phyloP scores from a whole-genome alignment of 345 rosid genomes.

The Jatropha curcas region DNA sequence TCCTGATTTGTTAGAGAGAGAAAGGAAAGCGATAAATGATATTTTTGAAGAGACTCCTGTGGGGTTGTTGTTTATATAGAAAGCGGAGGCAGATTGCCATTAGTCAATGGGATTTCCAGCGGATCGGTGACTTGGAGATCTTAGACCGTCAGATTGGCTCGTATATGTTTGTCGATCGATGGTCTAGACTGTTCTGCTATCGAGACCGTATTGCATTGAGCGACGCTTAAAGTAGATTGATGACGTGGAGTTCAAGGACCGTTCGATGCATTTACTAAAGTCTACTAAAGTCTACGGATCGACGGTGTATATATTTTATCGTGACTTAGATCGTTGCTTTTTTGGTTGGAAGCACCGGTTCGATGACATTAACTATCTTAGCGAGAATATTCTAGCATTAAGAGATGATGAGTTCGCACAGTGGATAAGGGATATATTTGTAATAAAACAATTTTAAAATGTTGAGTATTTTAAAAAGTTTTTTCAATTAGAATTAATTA shows the following conservation, averaged over 20 bases:
- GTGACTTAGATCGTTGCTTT: no score
- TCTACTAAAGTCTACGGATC: not conserved
- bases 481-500: no score
- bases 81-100: not conserved
- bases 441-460: no score
- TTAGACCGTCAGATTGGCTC: slow-evolving; percentile 18
- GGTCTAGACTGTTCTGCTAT: not conserved
- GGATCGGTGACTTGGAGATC: slow-evolving; percentile 33
- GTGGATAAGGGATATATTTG: no score
- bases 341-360: no score
- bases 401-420: no score
- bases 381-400: no score
- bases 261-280: not conserved
- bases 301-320: no score
- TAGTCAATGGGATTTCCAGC: slow-evolving; percentile 20
- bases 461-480: no score
- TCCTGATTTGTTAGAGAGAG: not conserved
- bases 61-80: slow-evolving; percentile 19
- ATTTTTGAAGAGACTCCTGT: not conserved
- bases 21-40: no score
- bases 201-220: not conserved
- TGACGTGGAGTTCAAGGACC: not conserved
- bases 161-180: not conserved
- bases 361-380: no score
- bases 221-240: slow-evolving; percentile 2